Evolutionary conservation across 371 early-diverging fungal genomes (phyloP).

Genomic region (Apophysomyces variabilis): DNA sequence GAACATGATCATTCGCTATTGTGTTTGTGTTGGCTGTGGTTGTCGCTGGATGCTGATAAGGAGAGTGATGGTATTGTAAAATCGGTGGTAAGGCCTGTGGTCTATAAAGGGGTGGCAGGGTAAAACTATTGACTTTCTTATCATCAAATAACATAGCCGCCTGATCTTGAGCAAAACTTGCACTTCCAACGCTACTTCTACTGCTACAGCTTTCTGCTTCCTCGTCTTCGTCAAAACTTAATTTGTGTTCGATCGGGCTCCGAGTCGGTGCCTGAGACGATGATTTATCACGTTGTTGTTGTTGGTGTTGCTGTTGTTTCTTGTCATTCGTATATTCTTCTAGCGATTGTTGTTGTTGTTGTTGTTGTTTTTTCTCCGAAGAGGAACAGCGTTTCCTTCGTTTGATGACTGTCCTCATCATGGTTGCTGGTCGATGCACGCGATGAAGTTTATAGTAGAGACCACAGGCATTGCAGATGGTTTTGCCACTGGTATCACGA

Average conservation of each 20-base stretch:
- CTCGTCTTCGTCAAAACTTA: slow-evolving; percentile 7
- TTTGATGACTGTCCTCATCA: slow-evolving; percentile 63
- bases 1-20: slow-evolving; percentile 14
- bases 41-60: background rate
- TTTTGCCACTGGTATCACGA: slow-evolving; percentile 65
- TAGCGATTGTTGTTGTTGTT: slow-evolving; percentile 2
- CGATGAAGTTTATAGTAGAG: slow-evolving; percentile 78
- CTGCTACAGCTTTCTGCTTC: slow-evolving; percentile 10
- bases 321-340: background rate
- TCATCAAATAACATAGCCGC: background rate
- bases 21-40: background rate
- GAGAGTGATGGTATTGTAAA: background rate
- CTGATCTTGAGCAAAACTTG: background rate
- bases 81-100: slow-evolving; percentile 5
- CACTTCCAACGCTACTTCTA: slow-evolving; percentile 3
- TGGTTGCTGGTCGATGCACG: slow-evolving; percentile 59
- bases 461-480: slow-evolving; percentile 84
- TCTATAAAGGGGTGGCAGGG: slow-evolving; percentile 1
- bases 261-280: slow-evolving; percentile 5
- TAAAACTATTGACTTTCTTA: background rate
- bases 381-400: slow-evolving; percentile 50
- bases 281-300: background rate
- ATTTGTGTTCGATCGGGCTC: slow-evolving; percentile 11
- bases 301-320: background rate
- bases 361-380: slow-evolving; percentile 17